Conservation (phyloP, 345 rosid genomes). For the Lepidium didymum region DNA sequence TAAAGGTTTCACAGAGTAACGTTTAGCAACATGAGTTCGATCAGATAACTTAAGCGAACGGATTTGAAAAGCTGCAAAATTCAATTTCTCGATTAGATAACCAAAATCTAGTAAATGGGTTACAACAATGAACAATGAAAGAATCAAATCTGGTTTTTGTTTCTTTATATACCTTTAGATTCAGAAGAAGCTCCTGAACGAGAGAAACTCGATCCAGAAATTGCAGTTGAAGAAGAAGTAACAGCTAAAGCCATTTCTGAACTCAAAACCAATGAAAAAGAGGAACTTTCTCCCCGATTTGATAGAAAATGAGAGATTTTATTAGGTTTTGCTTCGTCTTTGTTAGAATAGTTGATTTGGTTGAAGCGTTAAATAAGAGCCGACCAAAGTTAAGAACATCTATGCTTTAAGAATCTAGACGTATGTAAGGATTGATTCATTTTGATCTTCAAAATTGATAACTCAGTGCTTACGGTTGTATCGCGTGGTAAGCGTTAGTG, state of each 20-base stretch:
- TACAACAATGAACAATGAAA: neutral
- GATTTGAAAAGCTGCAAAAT: constrained; percentile 47
- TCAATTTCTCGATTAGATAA: neutral
- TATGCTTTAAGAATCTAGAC: constrained; percentile 55
- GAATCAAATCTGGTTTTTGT: neutral
- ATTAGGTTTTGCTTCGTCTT: neutral
- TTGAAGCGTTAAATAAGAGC: constrained; percentile 35
- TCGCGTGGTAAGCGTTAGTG: constrained; percentile 31
- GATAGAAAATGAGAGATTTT: neutral
- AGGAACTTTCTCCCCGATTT: neutral
- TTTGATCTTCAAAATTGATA: neutral
- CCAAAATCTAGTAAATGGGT: neutral
- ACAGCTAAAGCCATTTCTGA: constrained; percentile 49
- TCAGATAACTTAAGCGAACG: constrained; percentile 48
- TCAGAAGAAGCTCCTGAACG: constrained; percentile 35
- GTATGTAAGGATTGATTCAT: neutral
- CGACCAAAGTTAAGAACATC: neutral
- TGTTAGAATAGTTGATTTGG: neutral
- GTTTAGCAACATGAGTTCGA: constrained; percentile 32
- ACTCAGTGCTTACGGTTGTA: constrained; percentile 33
- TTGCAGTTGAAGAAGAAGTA: constrained; percentile 43
- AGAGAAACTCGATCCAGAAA: constrained; percentile 35
- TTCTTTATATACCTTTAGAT: constrained; percentile 32
- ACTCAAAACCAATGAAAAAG: neutral
- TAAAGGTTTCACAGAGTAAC: constrained; percentile 34